Evolutionary conservation across 441 rosid species (phyloP).

Genomic region (Adansonia rubrostipa): DNA sequence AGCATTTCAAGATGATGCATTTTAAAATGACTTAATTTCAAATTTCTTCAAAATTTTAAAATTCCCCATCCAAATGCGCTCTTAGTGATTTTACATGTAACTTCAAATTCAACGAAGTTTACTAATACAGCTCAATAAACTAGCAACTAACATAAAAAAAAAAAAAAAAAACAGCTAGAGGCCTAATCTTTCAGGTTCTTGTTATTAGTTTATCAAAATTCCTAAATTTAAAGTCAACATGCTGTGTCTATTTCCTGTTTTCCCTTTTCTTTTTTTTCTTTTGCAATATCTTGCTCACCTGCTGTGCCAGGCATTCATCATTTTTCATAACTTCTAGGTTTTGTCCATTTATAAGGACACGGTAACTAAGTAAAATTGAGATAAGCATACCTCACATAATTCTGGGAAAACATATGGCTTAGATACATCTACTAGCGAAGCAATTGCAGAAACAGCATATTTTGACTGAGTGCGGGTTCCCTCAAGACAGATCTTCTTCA

Average conservation of each 20-base stretch:
- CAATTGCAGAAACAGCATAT: conserved; percentile 84
- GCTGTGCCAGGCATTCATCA: not conserved
- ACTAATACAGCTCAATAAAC: not conserved
- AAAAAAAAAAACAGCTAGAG: not conserved
- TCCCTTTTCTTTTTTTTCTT: not conserved
- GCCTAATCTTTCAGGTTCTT: conserved; percentile 10
- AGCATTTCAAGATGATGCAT: conserved; percentile 12
- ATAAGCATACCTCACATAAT: conserved; percentile 68
- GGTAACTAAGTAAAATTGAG: conserved; percentile 17
- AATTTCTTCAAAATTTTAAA: not conserved
- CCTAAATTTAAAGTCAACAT: conserved; percentile 7
- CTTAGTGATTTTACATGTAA: not conserved
- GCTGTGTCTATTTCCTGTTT: not conserved
- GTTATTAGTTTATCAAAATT: not conserved
- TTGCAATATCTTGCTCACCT: not conserved
- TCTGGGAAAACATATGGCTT: conserved; percentile 54
- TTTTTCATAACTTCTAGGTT: conserved; percentile 8
- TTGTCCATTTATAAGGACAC: not conserved
- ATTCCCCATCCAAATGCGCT: conserved; percentile 9
- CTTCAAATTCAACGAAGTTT: not conserved
- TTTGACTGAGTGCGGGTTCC: conserved; percentile 90
- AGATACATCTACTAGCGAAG: conserved; percentile 66
- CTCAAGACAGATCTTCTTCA: conserved; percentile 70
- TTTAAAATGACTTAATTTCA: conserved; percentile 15
- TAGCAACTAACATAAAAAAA: conserved; percentile 4